Base-by-base conservation (phyloP, 495 filamentous ascomycete species). In the Daldinia bambusicola region DNA sequence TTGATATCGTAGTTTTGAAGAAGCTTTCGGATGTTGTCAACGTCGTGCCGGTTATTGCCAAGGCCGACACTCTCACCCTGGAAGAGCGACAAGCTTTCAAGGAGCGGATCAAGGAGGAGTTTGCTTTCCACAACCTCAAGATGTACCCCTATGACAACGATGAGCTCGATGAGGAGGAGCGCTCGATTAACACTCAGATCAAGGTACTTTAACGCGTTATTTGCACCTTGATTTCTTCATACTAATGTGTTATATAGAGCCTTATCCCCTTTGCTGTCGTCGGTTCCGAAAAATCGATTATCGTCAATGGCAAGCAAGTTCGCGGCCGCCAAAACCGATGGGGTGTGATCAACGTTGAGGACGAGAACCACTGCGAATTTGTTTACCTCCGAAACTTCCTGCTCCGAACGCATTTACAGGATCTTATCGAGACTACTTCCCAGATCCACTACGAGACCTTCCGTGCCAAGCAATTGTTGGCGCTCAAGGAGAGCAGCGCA, bases 71-170 rank as follows among this genome's bases (percentile, higher is more conserved):
- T 61, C 84, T 99, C 70, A 99, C 95, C 8, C 85, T 99, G 30
- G 96, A 99, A 80, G 95, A 99, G 86, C 88, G 95, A 66, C 87
- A 89, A 72, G 93, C 90, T 4, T 99, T 99, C 89, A 99, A 98
- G 86, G 94, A 94, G 84, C 89, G 96, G 76, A 99, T 99, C 83
- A 97, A 97, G 89, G 95, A 98, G 86, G 95, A 99, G 79, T 98
- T 99, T 80, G 85, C 92, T 43, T 99, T 99, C 90, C 95, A 99
- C 88, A 98, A 97, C 86, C 87, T 98, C 79, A 93, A 97, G 85
- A 99, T 99, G 95, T 99, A 97, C 86, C 95, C 95, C 55, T 99
- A 99, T 80, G 95, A 98, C 83, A 98, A 97, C 79, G 95, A 98
- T 72, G 95, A 99, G 87, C 88, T 98, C 64, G 95, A 99, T 75